phyloP scores from a whole-genome alignment of 139 green algal genomes.

The Tetraselmis striata region DNA sequence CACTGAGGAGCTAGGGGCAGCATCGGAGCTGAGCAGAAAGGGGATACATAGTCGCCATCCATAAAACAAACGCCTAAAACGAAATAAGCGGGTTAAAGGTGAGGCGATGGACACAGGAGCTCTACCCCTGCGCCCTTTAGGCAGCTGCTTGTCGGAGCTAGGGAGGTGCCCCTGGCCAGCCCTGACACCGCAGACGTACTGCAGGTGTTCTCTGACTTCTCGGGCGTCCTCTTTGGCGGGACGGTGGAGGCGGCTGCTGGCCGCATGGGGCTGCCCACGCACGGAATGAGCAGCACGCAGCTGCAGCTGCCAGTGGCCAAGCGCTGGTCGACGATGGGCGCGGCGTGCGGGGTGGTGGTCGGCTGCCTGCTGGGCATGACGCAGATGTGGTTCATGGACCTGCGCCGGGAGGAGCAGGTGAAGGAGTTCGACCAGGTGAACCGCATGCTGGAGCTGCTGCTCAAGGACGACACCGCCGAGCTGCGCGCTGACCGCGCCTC shows the following conservation, averaged over 20 bases:
- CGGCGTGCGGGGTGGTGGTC: not conserved
- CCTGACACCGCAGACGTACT: too few relatives aligned
- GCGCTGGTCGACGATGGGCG: not conserved
- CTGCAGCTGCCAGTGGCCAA: not conserved
- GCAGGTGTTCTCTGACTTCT: not conserved
- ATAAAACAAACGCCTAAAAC: too few relatives aligned
- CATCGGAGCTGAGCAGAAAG: too few relatives aligned
- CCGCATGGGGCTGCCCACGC: not conserved
- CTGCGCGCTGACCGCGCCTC: not conserved
- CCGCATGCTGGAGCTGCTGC: not conserved
- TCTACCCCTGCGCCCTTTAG: too few relatives aligned
- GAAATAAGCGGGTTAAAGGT: too few relatives aligned
- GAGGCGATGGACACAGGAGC: too few relatives aligned
- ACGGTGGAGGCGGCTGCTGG: not conserved
- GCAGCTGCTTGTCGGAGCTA: too few relatives aligned
- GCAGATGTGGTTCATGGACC: not conserved
- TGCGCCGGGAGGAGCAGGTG: not conserved
- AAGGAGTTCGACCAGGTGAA: not conserved
- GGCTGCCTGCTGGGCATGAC: not conserved
- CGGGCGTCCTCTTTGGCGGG: not conserved
- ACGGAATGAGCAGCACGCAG: not conserved
- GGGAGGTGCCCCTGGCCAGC: too few relatives aligned
- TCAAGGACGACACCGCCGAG: not conserved
- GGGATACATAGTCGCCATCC: too few relatives aligned
- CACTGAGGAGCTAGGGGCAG: too few relatives aligned